Conservation (phyloP, 805 yeast genomes). For the Candida incommunis region DNA sequence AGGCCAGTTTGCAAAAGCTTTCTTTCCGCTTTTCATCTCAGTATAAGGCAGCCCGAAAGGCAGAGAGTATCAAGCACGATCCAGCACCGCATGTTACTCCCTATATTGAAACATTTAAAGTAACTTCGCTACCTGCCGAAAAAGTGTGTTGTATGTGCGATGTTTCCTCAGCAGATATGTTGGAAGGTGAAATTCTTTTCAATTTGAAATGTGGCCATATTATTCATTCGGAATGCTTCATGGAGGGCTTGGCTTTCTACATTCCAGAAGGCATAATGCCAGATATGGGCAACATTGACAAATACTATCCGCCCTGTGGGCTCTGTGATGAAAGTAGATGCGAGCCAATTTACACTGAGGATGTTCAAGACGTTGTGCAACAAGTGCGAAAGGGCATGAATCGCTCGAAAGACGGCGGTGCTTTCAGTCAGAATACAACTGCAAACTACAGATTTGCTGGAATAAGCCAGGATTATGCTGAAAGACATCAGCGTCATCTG, state of each 20-base stretch:
- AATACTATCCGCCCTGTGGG: neutral
- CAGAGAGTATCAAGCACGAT: too few relatives aligned
- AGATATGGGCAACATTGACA: neutral
- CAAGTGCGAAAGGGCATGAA: too few relatives aligned
- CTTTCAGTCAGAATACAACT: too few relatives aligned
- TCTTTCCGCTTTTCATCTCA: too few relatives aligned
- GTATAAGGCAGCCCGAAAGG: too few relatives aligned
- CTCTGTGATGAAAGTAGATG: neutral
- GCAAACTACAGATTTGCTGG: neutral
- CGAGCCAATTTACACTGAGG: neutral
- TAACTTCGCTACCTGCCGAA: neutral
- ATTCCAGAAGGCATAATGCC: neutral
- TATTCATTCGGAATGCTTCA: neutral
- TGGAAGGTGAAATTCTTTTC: conserved; percentile 1
- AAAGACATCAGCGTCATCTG: too few relatives aligned
- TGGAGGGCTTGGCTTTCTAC: neutral
- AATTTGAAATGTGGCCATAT: neutral
- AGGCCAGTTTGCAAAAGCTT: too few relatives aligned
- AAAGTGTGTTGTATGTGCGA: neutral
- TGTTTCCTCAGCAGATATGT: neutral
- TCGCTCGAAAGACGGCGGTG: too few relatives aligned
- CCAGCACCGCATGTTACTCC: neutral
- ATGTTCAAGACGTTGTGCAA: neutral
- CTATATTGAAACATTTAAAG: neutral
- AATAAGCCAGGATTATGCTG: neutral